Evolutionary conservation across 441 rosid genomes (phyloP).

Genomic region (Erodium texanum): DNA sequence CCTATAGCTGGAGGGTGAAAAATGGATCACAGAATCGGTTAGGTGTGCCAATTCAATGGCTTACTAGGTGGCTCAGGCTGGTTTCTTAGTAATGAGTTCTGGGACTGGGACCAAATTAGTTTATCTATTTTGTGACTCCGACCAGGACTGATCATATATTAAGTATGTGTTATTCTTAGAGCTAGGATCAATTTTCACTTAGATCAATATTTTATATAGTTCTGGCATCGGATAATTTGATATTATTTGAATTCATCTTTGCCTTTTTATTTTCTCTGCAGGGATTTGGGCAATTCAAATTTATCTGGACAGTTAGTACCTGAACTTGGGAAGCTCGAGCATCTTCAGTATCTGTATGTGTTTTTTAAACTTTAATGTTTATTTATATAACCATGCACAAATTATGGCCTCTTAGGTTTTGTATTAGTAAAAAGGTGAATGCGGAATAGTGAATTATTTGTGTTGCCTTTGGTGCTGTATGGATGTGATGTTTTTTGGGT

Average conservation of each 20-base stretch:
- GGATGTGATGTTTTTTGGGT: no score
- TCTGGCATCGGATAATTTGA: not conserved
- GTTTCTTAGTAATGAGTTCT: not conserved
- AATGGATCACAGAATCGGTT: not conserved
- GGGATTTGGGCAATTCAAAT: conserved; percentile 90
- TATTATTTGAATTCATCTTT: not conserved
- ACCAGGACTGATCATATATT: no score
- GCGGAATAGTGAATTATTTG: conserved; percentile 4
- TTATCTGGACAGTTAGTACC: conserved; percentile 78
- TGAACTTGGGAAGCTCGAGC: conserved; percentile 81
- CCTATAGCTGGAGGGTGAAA: not conserved
- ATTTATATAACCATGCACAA: not conserved
- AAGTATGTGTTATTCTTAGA: not conserved
- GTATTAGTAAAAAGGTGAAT: not conserved
- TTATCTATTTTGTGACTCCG: not conserved
- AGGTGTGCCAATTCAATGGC: not conserved
- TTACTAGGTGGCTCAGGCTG: not conserved
- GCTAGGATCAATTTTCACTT: not conserved
- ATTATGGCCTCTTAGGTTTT: not conserved
- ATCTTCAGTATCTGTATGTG: conserved; percentile 81
- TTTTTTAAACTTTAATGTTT: conserved; percentile 1
- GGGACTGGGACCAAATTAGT: not conserved
- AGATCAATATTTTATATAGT: not conserved
- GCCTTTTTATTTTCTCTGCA: conserved; percentile 26
- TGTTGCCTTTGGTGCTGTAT: no score